phyloP scores from a whole-genome alignment of 768 basidiomycete species.

The Russula abietina region DNA sequence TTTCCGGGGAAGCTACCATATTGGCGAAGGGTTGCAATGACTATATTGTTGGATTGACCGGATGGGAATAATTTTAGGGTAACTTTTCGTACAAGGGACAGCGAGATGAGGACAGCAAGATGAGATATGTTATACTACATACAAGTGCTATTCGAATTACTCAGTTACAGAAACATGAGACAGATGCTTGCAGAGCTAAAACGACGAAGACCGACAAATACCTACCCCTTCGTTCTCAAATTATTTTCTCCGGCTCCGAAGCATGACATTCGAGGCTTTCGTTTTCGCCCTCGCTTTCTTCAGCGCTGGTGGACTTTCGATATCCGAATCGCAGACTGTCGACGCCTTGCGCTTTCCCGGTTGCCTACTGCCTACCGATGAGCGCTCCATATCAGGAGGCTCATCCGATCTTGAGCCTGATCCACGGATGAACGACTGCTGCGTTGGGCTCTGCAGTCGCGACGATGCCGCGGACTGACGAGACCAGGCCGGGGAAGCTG shows the following conservation, averaged over 20 bases:
- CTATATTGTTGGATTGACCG: too few relatives aligned
- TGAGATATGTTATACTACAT: neutral
- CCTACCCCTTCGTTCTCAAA: neutral
- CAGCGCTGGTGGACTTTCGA: conserved; percentile 26
- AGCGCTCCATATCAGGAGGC: conserved; percentile 40
- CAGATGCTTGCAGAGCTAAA: neutral
- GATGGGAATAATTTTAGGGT: too few relatives aligned
- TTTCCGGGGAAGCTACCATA: too few relatives aligned
- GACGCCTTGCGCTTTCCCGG: conserved; percentile 47
- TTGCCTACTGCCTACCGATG: conserved; percentile 22
- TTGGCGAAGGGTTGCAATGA: too few relatives aligned
- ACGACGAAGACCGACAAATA: neutral
- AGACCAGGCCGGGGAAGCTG: conserved; percentile 47
- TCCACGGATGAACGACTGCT: conserved; percentile 31
- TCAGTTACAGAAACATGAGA: neutral
- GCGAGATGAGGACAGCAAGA: neutral
- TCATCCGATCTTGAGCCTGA: conserved; percentile 30
- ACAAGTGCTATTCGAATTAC: neutral
- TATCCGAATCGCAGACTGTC: conserved; percentile 29
- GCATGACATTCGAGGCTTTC: conserved; percentile 22
- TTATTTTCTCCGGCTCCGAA: conserved; percentile 27
- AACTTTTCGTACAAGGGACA: neutral
- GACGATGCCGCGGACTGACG: conserved; percentile 30
- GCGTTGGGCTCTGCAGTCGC: conserved; percentile 46
- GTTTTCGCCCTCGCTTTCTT: conserved; percentile 28